phyloP scores from a whole-genome alignment of 1,284 basidiomycete genomes.

The Hymenochaete sp. region DNA sequence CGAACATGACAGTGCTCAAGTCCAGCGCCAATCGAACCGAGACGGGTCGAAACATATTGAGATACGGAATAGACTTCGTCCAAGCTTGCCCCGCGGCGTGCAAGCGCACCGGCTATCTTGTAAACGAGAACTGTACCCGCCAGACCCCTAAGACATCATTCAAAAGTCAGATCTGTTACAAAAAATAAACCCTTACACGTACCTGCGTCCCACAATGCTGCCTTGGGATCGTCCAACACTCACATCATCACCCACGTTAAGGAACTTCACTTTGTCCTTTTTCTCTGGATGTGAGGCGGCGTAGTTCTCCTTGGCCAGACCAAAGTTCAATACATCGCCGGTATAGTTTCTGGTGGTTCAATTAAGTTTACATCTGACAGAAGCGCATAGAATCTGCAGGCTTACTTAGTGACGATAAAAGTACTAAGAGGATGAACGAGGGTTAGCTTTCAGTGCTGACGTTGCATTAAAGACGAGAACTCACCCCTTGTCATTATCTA shows the following conservation, averaged over 20 bases:
- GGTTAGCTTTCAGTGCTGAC: slow-evolving; percentile 13
- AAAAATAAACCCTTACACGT: slow-evolving; percentile 14
- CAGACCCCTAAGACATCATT: slow-evolving; percentile 49
- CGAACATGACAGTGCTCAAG: slow-evolving; percentile 85
- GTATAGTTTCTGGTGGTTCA: slow-evolving; percentile 65
- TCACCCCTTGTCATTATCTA: slow-evolving; percentile 70
- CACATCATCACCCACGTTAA: slow-evolving; percentile 89
- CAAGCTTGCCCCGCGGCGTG: slow-evolving; percentile 63
- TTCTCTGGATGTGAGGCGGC: slow-evolving; percentile 63
- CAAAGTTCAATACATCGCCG: slow-evolving; percentile 88
- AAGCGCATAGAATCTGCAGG: slow-evolving; percentile 62
- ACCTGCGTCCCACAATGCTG: slow-evolving; percentile 73
- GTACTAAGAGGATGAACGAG: slow-evolving; percentile 37
- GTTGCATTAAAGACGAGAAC: slow-evolving; percentile 20
- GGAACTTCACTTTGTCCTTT: slow-evolving; percentile 62
- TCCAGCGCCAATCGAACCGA: slow-evolving; percentile 85
- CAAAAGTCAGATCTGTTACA: not conserved
- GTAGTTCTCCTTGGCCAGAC: slow-evolving; percentile 83
- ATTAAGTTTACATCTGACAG: not conserved
- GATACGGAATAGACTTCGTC: slow-evolving; percentile 67
- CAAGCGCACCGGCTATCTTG: slow-evolving; percentile 84
- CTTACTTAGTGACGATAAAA: slow-evolving; percentile 78
- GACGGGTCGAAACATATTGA: slow-evolving; percentile 53
- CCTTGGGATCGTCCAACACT: slow-evolving; percentile 78
- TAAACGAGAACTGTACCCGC: slow-evolving; percentile 88